Conservation (phyloP, 768 basidiomycete genomes). For the Epithele typhae region DNA sequence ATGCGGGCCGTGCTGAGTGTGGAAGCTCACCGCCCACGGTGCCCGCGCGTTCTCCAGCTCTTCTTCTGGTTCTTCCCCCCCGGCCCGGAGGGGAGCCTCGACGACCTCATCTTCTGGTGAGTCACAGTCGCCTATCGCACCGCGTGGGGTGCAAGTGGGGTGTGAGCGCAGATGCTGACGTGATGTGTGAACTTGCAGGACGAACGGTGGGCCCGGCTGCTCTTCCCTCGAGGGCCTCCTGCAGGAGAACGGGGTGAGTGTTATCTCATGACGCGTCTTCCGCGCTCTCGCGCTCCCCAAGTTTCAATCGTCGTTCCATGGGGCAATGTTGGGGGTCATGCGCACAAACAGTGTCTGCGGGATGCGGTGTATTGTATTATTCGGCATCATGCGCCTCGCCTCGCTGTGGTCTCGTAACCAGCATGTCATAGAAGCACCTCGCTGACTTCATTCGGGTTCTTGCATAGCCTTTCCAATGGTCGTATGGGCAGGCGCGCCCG, state of each 20-base stretch:
- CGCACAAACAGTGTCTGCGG: no score
- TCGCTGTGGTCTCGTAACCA: no score
- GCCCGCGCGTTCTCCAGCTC: slow-evolving; percentile 39
- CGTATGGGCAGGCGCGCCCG: slow-evolving; percentile 57
- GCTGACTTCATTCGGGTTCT: no score
- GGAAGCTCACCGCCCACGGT: slow-evolving; percentile 6
- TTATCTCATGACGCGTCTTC: no score
- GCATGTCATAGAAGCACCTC: no score
- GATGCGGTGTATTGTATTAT: not conserved
- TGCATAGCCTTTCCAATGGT: slow-evolving; percentile 63
- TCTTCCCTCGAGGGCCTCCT: slow-evolving; percentile 68
- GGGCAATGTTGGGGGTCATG: no score
- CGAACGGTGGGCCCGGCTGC: slow-evolving; percentile 79
- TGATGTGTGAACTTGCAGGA: slow-evolving; percentile 37
- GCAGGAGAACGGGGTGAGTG: slow-evolving; percentile 71
- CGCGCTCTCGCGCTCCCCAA: no score
- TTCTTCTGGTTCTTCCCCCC: slow-evolving; percentile 88
- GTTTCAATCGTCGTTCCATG: no score
- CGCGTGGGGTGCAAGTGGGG: not conserved
- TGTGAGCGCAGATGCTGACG: not conserved
- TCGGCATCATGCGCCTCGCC: not conserved
- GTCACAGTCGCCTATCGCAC: slow-evolving; percentile 7
- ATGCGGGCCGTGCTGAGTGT: not conserved
- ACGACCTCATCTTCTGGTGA: slow-evolving; percentile 75
- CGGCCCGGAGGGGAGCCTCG: slow-evolving; percentile 62